Percentiles rank a stretch among this genome's conserved stretches.
Conservation (phyloP, 78 protist species). For the Cavenderia fasciculata region DNA sequence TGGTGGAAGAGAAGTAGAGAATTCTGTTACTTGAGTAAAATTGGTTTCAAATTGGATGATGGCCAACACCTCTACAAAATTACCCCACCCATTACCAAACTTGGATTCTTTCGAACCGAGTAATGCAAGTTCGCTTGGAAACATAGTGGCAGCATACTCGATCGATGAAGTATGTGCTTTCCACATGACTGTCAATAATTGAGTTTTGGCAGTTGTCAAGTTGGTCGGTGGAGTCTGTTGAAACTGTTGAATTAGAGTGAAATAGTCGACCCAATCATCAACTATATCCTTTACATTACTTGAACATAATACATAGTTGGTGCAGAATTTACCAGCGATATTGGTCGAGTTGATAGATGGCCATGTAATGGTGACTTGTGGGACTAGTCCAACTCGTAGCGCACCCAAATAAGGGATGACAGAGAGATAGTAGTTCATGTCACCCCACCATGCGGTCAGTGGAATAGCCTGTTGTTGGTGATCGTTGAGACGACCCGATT, state of each 20-base stretch:
- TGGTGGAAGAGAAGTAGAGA: not conserved
- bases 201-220: not conserved
- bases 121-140: not conserved
- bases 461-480: not conserved
- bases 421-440: slow-evolving; percentile 60
- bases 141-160: not conserved
- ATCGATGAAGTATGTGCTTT: slow-evolving; percentile 34
- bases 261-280: slow-evolving; percentile 11
- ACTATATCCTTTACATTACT: not conserved
- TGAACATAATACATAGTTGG: not conserved
- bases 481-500: slow-evolving; percentile 1
- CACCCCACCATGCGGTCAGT: slow-evolving; percentile 25
- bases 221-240: not conserved
- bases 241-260: not conserved
- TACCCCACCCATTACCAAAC: slow-evolving; percentile 53
- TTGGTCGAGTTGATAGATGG: not conserved
- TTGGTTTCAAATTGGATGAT: slow-evolving; percentile 32
- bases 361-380: not conserved
- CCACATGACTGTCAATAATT: slow-evolving; percentile 27
- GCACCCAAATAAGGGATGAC: slow-evolving; percentile 54
- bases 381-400: slow-evolving; percentile 4
- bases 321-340: not conserved
- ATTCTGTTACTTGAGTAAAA: not conserved
- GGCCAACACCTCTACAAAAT: slow-evolving; percentile 36
- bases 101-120: not conserved